phyloP scores from a whole-genome alignment of 2,329 filamentous ascomycete species.

The Paramyrothecium roridum region DNA sequence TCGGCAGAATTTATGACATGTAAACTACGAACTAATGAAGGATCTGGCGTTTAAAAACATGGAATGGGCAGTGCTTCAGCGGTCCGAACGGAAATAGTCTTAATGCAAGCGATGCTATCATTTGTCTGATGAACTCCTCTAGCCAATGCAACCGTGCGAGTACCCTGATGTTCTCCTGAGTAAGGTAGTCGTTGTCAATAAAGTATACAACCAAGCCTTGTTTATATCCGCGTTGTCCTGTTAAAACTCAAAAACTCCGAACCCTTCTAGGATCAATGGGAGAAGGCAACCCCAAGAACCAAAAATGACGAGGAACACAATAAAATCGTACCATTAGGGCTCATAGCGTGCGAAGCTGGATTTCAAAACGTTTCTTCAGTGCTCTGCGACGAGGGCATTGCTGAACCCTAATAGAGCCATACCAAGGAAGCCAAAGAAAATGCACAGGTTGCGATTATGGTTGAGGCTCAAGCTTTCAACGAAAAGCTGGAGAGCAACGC shows the following conservation, averaged over 20 bases:
- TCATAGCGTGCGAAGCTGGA: no score
- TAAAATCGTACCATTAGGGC: no score
- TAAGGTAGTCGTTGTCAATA: not conserved
- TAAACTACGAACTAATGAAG: not conserved
- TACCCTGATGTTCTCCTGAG: not conserved
- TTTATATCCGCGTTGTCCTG: no score
- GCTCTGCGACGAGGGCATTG: constrained; percentile 71
- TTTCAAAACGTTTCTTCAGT: constrained; percentile 21
- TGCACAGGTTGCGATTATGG: constrained; percentile 73
- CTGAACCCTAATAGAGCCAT: constrained; percentile 87
- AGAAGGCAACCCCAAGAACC: no score
- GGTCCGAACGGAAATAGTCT: not conserved
- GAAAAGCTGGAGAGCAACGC: constrained; percentile 85
- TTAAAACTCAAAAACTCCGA: no score
- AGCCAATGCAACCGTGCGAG: not conserved
- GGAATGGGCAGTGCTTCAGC: not conserved
- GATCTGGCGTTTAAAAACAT: not conserved
- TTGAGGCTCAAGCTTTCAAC: constrained; percentile 81
- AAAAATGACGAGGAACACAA: no score
- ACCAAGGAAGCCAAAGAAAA: constrained; percentile 76
- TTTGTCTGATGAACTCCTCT: not conserved
- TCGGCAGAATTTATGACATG: constrained; percentile 60
- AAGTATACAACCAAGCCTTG: not conserved
- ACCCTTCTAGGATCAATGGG: no score
- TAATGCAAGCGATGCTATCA: not conserved